Evolutionary conservation across 2,329 filamentous ascomycete species (phyloP).

Genomic region (Nannizziopsis barbatae): DNA sequence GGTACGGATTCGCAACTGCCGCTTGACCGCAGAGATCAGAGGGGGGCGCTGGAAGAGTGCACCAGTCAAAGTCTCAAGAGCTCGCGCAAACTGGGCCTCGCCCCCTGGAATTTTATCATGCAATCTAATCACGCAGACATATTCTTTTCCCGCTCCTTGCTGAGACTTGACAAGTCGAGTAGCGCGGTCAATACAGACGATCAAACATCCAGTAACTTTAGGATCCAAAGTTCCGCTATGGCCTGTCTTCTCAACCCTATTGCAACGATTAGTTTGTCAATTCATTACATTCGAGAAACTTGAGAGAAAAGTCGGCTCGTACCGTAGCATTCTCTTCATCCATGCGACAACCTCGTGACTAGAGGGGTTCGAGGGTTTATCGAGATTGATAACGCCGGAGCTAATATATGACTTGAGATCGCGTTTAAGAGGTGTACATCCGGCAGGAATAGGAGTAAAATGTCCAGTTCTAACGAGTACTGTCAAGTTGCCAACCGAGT

Average conservation of each 20-base stretch:
- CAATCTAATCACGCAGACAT: slow-evolving; percentile 87
- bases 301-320: neutral
- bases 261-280: slow-evolving; percentile 10
- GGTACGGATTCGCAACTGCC: slow-evolving; percentile 93
- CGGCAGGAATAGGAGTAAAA: slow-evolving; percentile 91
- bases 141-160: slow-evolving; percentile 98
- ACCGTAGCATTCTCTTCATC: slow-evolving; percentile 95
- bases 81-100: slow-evolving; percentile 82
- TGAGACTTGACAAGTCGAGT: slow-evolving; percentile 97
- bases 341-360: slow-evolving; percentile 98
- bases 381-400: slow-evolving; percentile 95
- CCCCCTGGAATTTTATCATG: slow-evolving; percentile 93
- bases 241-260: slow-evolving; percentile 83
- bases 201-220: slow-evolving; percentile 92
- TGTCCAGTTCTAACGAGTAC: slow-evolving; percentile 89
- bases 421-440: slow-evolving; percentile 80
- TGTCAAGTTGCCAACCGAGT: slow-evolving; percentile 29
- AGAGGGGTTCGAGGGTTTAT: slow-evolving; percentile 94
- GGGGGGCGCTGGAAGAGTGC: slow-evolving; percentile 95
- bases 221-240: slow-evolving; percentile 97
- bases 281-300: slow-evolving; percentile 5
- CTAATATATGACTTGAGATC: slow-evolving; percentile 96
- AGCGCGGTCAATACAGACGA: slow-evolving; percentile 90
- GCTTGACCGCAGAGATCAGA: slow-evolving; percentile 96
- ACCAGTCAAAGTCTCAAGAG: slow-evolving; percentile 89